A percentile compares a stretch with the other conserved stretches of the same genome.
Evolutionary conservation across 345 rosid species (phyloP).

Genomic region (Linum lewisii): DNA sequence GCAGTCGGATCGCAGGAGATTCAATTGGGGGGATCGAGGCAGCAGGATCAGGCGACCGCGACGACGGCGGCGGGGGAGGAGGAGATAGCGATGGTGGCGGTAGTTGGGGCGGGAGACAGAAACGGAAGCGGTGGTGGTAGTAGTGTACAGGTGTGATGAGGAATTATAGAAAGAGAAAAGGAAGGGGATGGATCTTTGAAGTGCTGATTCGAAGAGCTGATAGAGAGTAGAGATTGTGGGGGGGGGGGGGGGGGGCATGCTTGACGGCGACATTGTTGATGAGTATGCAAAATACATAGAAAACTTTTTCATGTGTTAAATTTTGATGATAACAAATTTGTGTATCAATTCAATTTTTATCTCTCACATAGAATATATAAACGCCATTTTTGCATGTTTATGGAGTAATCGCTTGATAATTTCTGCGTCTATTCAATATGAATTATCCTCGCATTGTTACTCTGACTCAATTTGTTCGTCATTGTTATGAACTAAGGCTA

Average conservation of each 20-base stretch:
- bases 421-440: too few relatives aligned
- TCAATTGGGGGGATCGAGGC: not conserved
- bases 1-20: constrained; percentile 21
- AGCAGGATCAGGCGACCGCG: not conserved
- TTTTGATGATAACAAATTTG: not conserved
- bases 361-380: not conserved
- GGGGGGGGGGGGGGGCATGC: too few relatives aligned
- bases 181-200: not conserved
- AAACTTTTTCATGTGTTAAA: not conserved
- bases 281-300: not conserved
- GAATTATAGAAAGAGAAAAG: not conserved
- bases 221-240: too few relatives aligned
- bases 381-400: not conserved
- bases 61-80: not conserved
- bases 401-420: not conserved
- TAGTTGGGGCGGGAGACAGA: not conserved
- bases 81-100: not conserved
- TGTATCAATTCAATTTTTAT: not conserved
- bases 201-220: not conserved
- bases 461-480: too few relatives aligned
- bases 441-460: too few relatives aligned
- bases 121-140: not conserved
- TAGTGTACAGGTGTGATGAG: not conserved
- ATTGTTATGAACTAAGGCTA: too few relatives aligned
- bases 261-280: too few relatives aligned